Conservation (phyloP, 306 rosid species). For the Ormosia semicastrata region DNA sequence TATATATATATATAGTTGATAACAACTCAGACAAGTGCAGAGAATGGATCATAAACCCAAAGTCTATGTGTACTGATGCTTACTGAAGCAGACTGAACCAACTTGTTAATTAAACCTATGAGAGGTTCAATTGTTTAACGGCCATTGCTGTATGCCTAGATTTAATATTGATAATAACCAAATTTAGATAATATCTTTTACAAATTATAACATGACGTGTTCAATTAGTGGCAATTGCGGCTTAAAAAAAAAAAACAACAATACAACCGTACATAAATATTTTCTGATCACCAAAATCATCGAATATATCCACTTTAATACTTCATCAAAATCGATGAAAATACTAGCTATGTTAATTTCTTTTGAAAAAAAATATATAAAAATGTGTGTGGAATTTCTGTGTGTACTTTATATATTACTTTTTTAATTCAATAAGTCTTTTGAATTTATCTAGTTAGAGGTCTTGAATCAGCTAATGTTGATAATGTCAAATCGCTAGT, state of each 20-base stretch:
- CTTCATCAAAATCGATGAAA: too few relatives aligned
- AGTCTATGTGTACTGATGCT: not conserved
- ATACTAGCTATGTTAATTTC: too few relatives aligned
- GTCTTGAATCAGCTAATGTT: too few relatives aligned
- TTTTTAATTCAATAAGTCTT: too few relatives aligned
- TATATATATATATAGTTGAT: too few relatives aligned
- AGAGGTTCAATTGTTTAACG: not conserved
- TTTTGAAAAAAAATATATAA: too few relatives aligned
- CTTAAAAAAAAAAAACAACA: not conserved
- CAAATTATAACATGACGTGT: not conserved
- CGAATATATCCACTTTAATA: too few relatives aligned
- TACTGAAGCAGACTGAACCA: not conserved
- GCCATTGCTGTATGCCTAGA: not conserved
- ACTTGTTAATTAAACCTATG: not conserved
- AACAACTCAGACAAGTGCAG: not conserved
- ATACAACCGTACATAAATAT: too few relatives aligned
- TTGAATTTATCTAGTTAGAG: too few relatives aligned
- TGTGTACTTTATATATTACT: too few relatives aligned
- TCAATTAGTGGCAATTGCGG: not conserved
- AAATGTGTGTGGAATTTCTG: too few relatives aligned
- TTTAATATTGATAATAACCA: not conserved
- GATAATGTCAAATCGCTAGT: not conserved
- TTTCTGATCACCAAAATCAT: too few relatives aligned
- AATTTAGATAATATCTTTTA: not conserved
- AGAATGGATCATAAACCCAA: not conserved